Evolutionary conservation across 2,329 filamentous ascomycete genomes (phyloP).

Genomic region (Periconia sp.): DNA sequence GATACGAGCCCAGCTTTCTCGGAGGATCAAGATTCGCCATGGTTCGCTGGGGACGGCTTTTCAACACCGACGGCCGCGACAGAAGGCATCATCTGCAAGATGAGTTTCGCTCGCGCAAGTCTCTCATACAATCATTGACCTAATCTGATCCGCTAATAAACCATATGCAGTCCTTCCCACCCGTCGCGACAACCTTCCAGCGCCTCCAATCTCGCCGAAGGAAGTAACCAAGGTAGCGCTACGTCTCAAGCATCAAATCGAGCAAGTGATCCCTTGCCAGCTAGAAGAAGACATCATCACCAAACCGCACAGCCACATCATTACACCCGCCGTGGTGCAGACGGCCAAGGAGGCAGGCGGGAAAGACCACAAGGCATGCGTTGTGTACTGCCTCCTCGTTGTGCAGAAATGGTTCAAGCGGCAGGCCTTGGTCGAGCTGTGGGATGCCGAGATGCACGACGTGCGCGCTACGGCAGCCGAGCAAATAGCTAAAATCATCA

Average conservation of each 20-base stretch:
- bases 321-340: constrained; percentile 76
- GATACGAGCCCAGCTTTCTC: background rate
- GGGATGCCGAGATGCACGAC: constrained; percentile 84
- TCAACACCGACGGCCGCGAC: constrained; percentile 41
- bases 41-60: constrained; percentile 44
- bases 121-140: background rate
- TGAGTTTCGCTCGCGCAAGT: constrained; percentile 45
- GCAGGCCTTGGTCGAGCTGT: constrained; percentile 79
- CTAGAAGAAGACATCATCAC: constrained; percentile 76
- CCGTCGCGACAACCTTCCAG: constrained; percentile 60
- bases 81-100: constrained; percentile 44
- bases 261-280: constrained; percentile 88
- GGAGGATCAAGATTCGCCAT: constrained; percentile 20
- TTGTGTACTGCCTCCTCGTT: constrained; percentile 81
- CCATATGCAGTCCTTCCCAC: constrained; percentile 63
- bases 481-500: constrained; percentile 86
- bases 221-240: constrained; percentile 90
- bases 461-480: constrained; percentile 82
- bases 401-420: constrained; percentile 75
- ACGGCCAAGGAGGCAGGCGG: constrained; percentile 83
- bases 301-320: constrained; percentile 78
- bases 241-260: constrained; percentile 86
- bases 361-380: constrained; percentile 71
- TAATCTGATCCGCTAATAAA: constrained; percentile 5
- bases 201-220: constrained; percentile 70